Percentiles rank a stretch among this genome's conserved stretches.
These are phyloP conservation scores for Meyerozyma guilliermondii DNA, from an alignment of 1,139 yeast species.

Conservation along the genomic window DNA sequence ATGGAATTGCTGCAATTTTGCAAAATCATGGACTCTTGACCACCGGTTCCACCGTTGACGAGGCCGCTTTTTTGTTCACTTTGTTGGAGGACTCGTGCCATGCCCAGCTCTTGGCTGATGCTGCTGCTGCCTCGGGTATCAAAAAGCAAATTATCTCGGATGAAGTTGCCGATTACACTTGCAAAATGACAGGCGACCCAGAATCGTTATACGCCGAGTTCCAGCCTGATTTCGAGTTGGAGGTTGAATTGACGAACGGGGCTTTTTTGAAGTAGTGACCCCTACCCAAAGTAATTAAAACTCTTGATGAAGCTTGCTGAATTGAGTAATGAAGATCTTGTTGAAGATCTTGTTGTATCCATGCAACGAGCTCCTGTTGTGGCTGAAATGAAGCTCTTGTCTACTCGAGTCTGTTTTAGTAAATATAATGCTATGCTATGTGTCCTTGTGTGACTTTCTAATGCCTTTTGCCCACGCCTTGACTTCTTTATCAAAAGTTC, in stretches of 20 bases:
- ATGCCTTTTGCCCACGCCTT: slow-evolving; percentile 47
- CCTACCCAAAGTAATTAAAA: no score
- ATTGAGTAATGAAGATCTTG: background rate
- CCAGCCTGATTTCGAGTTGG: slow-evolving; percentile 56
- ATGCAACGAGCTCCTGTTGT: no score
- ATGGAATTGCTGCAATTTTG: slow-evolving; percentile 59
- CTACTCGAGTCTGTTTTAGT: background rate
- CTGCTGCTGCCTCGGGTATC: slow-evolving; percentile 14
- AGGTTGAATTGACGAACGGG: slow-evolving; percentile 19
- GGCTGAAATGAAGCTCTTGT: no score
- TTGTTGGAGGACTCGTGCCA: slow-evolving; percentile 62
- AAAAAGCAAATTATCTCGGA: slow-evolving; percentile 42
- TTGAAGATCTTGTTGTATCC: background rate
- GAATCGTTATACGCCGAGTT: slow-evolving; percentile 69
- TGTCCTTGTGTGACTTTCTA: slow-evolving; percentile 25
- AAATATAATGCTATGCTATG: background rate
- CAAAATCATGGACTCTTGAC: slow-evolving; percentile 79
- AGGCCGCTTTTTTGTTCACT: slow-evolving; percentile 71
- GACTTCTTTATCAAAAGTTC: slow-evolving; percentile 39
- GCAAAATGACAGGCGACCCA: slow-evolving; percentile 55
- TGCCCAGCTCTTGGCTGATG: slow-evolving; percentile 63
- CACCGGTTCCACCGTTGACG: slow-evolving; percentile 74
- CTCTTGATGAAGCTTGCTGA: no score
- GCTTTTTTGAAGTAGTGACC: slow-evolving; percentile 14
- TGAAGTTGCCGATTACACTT: slow-evolving; percentile 68